Conservation (phyloP, 2,329 filamentous ascomycete genomes). For the Falciphora oryzae region DNA sequence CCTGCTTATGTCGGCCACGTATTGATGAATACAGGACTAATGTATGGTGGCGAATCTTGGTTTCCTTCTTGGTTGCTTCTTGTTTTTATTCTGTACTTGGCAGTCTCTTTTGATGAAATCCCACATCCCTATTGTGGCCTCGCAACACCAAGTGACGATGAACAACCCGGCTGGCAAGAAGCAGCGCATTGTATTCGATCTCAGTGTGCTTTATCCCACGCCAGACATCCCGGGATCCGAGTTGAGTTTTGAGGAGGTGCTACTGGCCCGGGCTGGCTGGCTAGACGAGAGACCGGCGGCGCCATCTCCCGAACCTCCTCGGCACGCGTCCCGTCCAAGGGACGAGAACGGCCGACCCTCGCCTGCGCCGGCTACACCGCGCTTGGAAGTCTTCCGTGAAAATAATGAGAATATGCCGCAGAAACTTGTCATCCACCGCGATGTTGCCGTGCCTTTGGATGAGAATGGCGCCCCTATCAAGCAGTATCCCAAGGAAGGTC, state of each 20-base stretch:
- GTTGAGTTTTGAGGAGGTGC: conserved; percentile 85
- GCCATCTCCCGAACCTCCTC: background rate
- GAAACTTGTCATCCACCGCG: conserved; percentile 39
- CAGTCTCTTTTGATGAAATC: conserved; percentile 49
- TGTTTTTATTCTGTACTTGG: conserved; percentile 29
- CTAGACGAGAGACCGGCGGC: conserved; percentile 33
- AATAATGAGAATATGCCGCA: conserved; percentile 15
- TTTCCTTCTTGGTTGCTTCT: conserved; percentile 37
- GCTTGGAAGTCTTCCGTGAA: conserved; percentile 17
- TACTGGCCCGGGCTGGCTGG: conserved; percentile 70
- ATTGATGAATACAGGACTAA: conserved; percentile 98
- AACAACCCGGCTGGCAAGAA: conserved; percentile 78
- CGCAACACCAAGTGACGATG: conserved; percentile 69
- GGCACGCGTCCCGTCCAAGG: background rate
- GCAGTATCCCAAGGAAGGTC: conserved; percentile 38
- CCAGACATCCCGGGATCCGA: conserved; percentile 66
- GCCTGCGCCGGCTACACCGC: background rate
- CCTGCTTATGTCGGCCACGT: conserved; percentile 45
- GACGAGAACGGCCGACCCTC: conserved; percentile 22
- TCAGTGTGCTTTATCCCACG: conserved; percentile 79
- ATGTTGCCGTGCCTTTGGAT: conserved; percentile 39
- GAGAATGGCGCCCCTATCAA: conserved; percentile 52
- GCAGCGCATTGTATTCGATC: conserved; percentile 82
- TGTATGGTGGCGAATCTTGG: conserved; percentile 42
- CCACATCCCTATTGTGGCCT: conserved; percentile 63